Percentiles rank a stretch among this genome's conserved stretches.
Evolutionary conservation across 768 basidiomycete species (phyloP).

Genomic region (Cystofilobasidium ferigula): DNA sequence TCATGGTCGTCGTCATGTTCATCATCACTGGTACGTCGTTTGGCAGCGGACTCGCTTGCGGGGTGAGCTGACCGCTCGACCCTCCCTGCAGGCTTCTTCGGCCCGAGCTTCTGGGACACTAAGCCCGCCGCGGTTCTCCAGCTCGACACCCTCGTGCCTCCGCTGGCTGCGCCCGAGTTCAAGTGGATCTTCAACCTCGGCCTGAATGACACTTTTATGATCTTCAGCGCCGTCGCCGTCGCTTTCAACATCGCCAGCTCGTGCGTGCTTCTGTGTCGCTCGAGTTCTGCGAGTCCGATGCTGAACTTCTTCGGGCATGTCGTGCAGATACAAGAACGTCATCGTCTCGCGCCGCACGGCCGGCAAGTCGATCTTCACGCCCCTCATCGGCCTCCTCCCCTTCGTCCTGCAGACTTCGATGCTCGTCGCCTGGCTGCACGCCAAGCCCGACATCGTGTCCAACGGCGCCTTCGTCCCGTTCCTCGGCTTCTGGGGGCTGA

Average conservation of each 20-base stretch:
- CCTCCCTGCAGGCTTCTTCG: constrained; percentile 14
- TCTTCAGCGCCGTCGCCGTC: constrained; percentile 58
- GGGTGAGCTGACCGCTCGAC: not conserved
- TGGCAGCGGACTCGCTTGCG: not conserved
- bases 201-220: constrained; percentile 80
- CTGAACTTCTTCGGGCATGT: not conserved
- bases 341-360: constrained; percentile 47
- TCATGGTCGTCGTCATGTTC: constrained; percentile 70
- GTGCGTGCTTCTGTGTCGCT: constrained; percentile 38
- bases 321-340: constrained; percentile 65
- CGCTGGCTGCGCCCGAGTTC: constrained; percentile 7
- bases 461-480: constrained; percentile 79
- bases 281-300: too few species aligned
- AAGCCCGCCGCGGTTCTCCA: constrained; percentile 8
- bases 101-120: constrained; percentile 23
- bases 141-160: constrained; percentile 10
- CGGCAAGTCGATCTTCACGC: constrained; percentile 41
- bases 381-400: constrained; percentile 66
- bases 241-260: constrained; percentile 68
- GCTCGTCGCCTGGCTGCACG: constrained; percentile 70
- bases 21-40: constrained; percentile 51
- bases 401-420: constrained; percentile 60
- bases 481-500: constrained; percentile 74
- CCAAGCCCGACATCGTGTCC: constrained; percentile 54
- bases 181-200: constrained; percentile 44